Percentiles rank a stretch among this genome's conserved stretches.
These are phyloP conservation scores for Tolypocladium inflatum DNA, from an alignment of 2,329 filamentous ascomycete species.

Conservation along the genomic window DNA sequence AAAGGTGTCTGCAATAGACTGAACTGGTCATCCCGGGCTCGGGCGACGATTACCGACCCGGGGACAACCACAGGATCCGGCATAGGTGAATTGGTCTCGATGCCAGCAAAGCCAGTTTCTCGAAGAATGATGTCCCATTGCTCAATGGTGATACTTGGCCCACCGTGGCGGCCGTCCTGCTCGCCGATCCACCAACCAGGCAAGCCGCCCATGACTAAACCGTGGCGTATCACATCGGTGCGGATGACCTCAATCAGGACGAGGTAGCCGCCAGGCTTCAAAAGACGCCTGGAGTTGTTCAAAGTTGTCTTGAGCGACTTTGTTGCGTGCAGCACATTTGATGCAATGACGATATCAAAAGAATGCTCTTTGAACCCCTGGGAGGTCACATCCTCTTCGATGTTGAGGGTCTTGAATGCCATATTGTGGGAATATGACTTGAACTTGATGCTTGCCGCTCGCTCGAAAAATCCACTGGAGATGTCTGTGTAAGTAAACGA, in stretches of 20 bases:
- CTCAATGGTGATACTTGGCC: too few species aligned
- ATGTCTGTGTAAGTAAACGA: neutral
- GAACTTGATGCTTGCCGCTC: neutral
- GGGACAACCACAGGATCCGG: too few species aligned
- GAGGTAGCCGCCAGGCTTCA: neutral
- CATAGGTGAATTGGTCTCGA: too few species aligned
- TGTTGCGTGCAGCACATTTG: neutral
- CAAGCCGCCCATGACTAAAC: neutral
- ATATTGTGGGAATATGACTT: neutral
- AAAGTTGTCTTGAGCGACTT: neutral
- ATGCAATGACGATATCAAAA: neutral
- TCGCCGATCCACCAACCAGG: neutral
- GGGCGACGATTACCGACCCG: too few species aligned
- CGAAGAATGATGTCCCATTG: too few species aligned
- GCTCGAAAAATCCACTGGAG: neutral
- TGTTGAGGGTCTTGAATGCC: neutral
- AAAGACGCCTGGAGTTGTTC: neutral
- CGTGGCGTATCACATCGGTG: neutral
- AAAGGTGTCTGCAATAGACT: too few species aligned
- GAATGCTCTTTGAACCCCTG: neutral
- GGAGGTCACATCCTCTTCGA: neutral
- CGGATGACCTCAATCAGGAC: neutral
- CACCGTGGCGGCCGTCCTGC: too few species aligned
- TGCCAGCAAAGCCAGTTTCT: too few species aligned
- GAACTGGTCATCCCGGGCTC: too few species aligned